Evolutionary conservation across 2,329 filamentous ascomycete genomes (phyloP).

Genomic region (Alternaria metachromatica): DNA sequence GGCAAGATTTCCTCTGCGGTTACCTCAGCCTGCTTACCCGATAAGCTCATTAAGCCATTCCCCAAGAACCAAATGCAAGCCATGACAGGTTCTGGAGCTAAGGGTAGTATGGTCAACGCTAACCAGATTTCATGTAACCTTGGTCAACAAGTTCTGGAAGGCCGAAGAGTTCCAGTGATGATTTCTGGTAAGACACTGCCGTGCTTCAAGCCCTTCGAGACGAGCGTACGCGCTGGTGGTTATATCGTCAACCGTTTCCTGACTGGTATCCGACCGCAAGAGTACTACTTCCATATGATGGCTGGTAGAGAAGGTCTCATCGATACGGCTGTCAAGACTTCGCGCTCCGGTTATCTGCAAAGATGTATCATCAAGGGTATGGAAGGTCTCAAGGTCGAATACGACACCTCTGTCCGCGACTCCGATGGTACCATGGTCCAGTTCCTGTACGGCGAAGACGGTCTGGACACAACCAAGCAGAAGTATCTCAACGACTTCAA

Average conservation of each 20-base stretch:
- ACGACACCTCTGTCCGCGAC: constrained; percentile 93
- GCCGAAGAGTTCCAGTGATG: constrained; percentile 93
- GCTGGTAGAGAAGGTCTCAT: constrained; percentile 97
- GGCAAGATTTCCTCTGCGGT: constrained; percentile 77
- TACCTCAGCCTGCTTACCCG: constrained; percentile 79
- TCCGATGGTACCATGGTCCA: constrained; percentile 92
- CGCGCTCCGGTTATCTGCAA: constrained; percentile 93
- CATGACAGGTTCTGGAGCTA: constrained; percentile 97
- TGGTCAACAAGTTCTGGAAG: constrained; percentile 95
- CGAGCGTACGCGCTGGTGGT: constrained; percentile 84
- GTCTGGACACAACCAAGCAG: constrained; percentile 91
- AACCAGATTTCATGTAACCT: constrained; percentile 98
- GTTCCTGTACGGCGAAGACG: constrained; percentile 96
- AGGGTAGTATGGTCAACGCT: constrained; percentile 90
- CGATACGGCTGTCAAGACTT: constrained; percentile 98
- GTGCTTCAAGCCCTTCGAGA: constrained; percentile 92
- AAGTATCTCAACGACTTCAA: constrained; percentile 89
- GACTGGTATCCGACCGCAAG: constrained; percentile 94
- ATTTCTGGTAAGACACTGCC: constrained; percentile 96
- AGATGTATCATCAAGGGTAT: constrained; percentile 98
- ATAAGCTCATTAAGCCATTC: constrained; percentile 86
- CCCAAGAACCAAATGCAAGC: constrained; percentile 98
- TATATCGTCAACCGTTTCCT: constrained; percentile 97
- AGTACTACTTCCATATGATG: constrained; percentile 99
- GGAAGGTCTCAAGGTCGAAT: constrained; percentile 90